A percentile compares a stretch with the other conserved stretches of the same genome.
Conservation (phyloP, 768 basidiomycete genomes). For the Hortiboletus flavorubellus region DNA sequence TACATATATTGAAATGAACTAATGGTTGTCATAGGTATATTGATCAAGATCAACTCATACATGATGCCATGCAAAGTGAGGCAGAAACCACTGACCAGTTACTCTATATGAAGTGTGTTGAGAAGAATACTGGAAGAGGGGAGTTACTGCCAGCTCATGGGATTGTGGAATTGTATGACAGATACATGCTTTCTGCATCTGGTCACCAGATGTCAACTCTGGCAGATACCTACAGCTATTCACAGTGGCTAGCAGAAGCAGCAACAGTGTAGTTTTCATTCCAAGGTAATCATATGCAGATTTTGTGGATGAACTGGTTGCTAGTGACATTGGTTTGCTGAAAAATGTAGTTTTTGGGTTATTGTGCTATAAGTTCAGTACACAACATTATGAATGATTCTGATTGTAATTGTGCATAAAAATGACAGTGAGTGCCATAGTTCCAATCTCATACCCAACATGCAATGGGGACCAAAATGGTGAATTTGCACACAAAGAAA, state of each 20-base stretch:
- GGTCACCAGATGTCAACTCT: not conserved
- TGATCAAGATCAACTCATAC: constrained; percentile 65
- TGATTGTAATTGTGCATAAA: no score
- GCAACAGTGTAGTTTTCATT: not conserved
- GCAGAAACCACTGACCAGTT: constrained; percentile 59
- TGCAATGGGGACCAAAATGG: no score
- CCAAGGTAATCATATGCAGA: not conserved
- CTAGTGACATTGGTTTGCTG: no score
- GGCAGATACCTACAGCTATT: constrained; percentile 15
- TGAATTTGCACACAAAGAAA: no score
- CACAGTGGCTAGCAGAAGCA: constrained; percentile 21
- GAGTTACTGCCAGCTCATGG: constrained; percentile 12
- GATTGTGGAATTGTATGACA: constrained; percentile 18
- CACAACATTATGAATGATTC: no score
- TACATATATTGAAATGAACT: not conserved
- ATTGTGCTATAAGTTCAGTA: no score
- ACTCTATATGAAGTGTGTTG: constrained; percentile 51
- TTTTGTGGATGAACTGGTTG: no score
- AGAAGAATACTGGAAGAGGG: constrained; percentile 32
- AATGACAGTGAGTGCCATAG: no score
- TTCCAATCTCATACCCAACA: no score
- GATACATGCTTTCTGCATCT: constrained; percentile 17
- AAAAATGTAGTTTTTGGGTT: no score
- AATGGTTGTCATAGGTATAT: constrained; percentile 50
- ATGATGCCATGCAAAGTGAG: constrained; percentile 51